Evolutionary conservation across 2,329 filamentous ascomycete species (phyloP).

Genomic region (Zasmidium angulare): DNA sequence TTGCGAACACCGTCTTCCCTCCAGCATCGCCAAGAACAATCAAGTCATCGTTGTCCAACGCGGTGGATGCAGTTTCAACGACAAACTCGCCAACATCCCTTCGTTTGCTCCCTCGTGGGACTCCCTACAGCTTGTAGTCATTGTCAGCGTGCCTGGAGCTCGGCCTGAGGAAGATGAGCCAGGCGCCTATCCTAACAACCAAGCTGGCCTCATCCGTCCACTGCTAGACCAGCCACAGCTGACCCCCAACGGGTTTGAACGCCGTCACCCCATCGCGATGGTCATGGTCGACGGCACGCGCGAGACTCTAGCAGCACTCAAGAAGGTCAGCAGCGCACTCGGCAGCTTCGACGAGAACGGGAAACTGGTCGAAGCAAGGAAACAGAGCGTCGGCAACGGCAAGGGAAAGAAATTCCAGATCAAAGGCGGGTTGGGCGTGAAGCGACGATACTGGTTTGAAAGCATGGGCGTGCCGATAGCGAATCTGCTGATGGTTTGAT

Average conservation of each 20-base stretch:
- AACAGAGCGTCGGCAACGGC: slow-evolving; percentile 8
- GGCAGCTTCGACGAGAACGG: slow-evolving; percentile 23
- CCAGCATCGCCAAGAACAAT: slow-evolving; percentile 55
- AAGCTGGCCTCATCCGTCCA: slow-evolving; percentile 57
- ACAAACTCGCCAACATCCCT: slow-evolving; percentile 84
- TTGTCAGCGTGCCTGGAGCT: slow-evolving; percentile 64
- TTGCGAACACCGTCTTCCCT: slow-evolving; percentile 58
- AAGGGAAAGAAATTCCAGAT: slow-evolving; percentile 19
- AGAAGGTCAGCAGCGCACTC: slow-evolving; percentile 49
- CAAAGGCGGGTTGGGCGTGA: slow-evolving; percentile 65
- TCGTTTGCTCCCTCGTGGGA: slow-evolving; percentile 58
- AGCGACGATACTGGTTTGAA: slow-evolving; percentile 75
- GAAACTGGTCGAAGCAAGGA: slow-evolving; percentile 14
- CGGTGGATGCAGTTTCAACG: slow-evolving; percentile 79
- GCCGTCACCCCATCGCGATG: slow-evolving; percentile 75
- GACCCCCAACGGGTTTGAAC: slow-evolving; percentile 66
- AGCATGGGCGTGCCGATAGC: slow-evolving; percentile 77
- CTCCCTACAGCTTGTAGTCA: slow-evolving; percentile 72
- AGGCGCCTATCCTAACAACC: neutral
- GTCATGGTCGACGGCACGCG: slow-evolving; percentile 71
- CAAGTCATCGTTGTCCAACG: slow-evolving; percentile 80
- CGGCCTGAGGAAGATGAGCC: neutral
- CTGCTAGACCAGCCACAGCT: slow-evolving; percentile 73
- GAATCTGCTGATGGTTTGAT: slow-evolving; percentile 62
- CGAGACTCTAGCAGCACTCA: slow-evolving; percentile 63